Evolutionary conservation across 768 basidiomycete species (phyloP).

Genomic region (Boletus eberwhitei): DNA sequence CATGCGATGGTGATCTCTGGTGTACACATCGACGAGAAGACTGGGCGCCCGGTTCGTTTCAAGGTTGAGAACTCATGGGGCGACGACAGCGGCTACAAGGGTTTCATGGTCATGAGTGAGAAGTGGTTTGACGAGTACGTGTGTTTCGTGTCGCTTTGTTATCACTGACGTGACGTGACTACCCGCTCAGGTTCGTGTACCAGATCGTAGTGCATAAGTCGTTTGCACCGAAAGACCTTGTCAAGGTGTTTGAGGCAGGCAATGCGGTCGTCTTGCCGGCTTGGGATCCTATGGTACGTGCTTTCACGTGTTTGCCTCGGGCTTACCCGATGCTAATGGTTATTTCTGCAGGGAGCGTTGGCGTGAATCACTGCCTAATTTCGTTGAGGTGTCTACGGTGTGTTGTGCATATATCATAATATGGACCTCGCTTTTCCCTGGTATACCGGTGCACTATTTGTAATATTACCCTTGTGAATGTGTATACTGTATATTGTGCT

Average conservation of each 20-base stretch:
- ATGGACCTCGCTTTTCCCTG: background rate
- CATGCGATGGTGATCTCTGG: slow-evolving; percentile 88
- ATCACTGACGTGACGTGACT: slow-evolving; percentile 1
- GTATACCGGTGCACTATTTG: background rate
- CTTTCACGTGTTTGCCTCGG: background rate
- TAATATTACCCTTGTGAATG: background rate
- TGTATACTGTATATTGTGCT: background rate
- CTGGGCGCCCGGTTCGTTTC: slow-evolving; percentile 80
- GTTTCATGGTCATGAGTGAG: slow-evolving; percentile 91
- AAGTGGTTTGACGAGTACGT: slow-evolving; percentile 89
- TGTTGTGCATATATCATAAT: background rate
- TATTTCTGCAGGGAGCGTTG: slow-evolving; percentile 18
- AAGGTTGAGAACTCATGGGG: slow-evolving; percentile 98
- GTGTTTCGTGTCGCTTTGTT: background rate
- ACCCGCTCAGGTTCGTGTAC: slow-evolving; percentile 67
- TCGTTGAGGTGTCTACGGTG: background rate
- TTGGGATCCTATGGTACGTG: slow-evolving; percentile 61
- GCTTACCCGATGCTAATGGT: background rate
- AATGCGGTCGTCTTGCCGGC: slow-evolving; percentile 69
- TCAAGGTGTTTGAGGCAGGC: slow-evolving; percentile 71
- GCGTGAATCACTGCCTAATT: slow-evolving; percentile 14
- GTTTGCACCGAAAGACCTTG: slow-evolving; percentile 76
- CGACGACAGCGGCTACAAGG: slow-evolving; percentile 69
- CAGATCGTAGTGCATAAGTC: slow-evolving; percentile 87
- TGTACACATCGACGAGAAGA: slow-evolving; percentile 73